phyloP scores from a whole-genome alignment of 2,329 filamentous ascomycete genomes.

The Chaetothyriales sp. region DNA sequence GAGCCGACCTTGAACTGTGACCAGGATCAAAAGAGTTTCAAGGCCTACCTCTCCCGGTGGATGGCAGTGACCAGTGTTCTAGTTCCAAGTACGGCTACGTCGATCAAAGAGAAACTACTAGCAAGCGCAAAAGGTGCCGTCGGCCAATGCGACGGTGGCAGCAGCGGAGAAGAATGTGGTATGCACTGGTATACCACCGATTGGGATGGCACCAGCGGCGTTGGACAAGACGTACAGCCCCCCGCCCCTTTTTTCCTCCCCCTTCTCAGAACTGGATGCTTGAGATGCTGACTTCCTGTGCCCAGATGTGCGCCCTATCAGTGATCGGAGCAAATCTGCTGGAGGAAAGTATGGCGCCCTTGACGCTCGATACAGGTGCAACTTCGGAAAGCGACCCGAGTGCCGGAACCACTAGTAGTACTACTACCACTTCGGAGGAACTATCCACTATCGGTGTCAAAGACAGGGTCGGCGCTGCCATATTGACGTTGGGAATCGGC shows the following conservation, averaged over 20 bases:
- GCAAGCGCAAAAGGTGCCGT: slow-evolving; percentile 42
- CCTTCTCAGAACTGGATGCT: background rate
- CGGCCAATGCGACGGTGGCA: slow-evolving; percentile 38
- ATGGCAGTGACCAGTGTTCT: slow-evolving; percentile 43
- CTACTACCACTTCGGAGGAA: background rate
- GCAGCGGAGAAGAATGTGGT: slow-evolving; percentile 34
- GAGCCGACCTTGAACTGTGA: slow-evolving; percentile 43
- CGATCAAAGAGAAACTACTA: slow-evolving; percentile 38
- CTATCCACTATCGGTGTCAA: background rate
- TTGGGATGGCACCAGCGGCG: slow-evolving; percentile 26
- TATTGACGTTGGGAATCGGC: slow-evolving; percentile 21
- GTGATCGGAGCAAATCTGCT: slow-evolving; percentile 49
- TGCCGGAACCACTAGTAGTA: slow-evolving; percentile 19
- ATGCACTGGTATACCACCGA: slow-evolving; percentile 27
- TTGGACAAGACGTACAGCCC: slow-evolving; percentile 27
- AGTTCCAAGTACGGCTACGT: slow-evolving; percentile 40
- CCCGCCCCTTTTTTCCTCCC: slow-evolving; percentile 5
- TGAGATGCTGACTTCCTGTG: background rate
- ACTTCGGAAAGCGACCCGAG: slow-evolving; percentile 30
- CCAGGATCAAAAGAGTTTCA: slow-evolving; percentile 50
- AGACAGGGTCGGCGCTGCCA: slow-evolving; percentile 27
- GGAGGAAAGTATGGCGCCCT: slow-evolving; percentile 30
- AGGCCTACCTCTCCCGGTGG: slow-evolving; percentile 51
- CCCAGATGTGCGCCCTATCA: slow-evolving; percentile 47
- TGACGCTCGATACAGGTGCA: slow-evolving; percentile 45